These are phyloP conservation scores for Alternaria novae-zelandiae DNA, from an alignment of 2,329 filamentous ascomycete species.

Conservation along the genomic window DNA sequence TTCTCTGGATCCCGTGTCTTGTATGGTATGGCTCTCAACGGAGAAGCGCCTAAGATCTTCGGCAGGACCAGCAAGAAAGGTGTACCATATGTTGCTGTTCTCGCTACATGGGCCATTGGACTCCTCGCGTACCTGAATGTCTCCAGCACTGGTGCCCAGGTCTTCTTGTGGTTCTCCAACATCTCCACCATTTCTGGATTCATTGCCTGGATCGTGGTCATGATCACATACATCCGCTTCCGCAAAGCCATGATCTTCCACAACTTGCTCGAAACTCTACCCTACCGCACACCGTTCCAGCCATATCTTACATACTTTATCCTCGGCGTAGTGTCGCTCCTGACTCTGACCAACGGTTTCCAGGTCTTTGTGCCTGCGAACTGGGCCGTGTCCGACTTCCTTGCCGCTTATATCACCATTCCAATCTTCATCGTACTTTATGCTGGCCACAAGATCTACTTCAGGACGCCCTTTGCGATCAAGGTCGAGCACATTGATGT, in stretches of 20 bases:
- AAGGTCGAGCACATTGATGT: constrained; percentile 41
- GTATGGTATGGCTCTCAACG: constrained; percentile 56
- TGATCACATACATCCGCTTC: constrained; percentile 67
- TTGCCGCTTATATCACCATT: constrained; percentile 58
- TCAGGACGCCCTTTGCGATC: constrained; percentile 36
- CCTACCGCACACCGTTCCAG: constrained; percentile 57
- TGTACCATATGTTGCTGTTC: constrained; percentile 50
- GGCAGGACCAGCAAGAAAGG: constrained; percentile 54
- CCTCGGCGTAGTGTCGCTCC: constrained; percentile 56
- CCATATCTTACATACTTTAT: constrained; percentile 65
- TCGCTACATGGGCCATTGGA: constrained; percentile 50
- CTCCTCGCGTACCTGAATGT: constrained; percentile 59
- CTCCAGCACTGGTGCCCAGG: constrained; percentile 52
- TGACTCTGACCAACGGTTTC: constrained; percentile 47
- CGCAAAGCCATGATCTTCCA: constrained; percentile 55
- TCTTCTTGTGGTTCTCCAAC: constrained; percentile 74
- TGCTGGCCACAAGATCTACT: constrained; percentile 43
- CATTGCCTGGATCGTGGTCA: constrained; percentile 63
- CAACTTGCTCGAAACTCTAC: constrained; percentile 62
- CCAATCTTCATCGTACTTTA: constrained; percentile 46
- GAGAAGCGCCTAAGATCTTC: constrained; percentile 60
- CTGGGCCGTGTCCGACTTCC: constrained; percentile 57
- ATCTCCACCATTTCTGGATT: constrained; percentile 66
- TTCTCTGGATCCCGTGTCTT: constrained; percentile 60
- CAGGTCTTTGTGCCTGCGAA: constrained; percentile 61